Conservation (phyloP, 2,329 filamentous ascomycete genomes). For the Colletotrichum camelliae region DNA sequence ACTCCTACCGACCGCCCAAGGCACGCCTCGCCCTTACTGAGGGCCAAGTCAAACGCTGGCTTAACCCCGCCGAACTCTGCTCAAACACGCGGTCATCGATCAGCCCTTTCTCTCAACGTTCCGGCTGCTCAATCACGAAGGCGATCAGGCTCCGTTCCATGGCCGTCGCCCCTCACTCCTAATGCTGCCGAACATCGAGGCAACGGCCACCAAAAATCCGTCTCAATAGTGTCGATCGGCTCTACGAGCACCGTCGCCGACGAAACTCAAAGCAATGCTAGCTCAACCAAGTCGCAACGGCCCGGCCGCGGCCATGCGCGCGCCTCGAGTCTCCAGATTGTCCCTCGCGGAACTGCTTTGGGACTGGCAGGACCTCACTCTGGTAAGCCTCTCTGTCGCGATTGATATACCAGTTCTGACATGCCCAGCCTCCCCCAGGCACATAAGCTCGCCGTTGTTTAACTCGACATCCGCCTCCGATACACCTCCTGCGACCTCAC, state of each 20-base stretch:
- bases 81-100: constrained; percentile 63
- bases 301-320: constrained; percentile 72
- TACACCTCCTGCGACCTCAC: constrained; percentile 46
- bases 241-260: constrained; percentile 55
- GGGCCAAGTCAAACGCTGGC: constrained; percentile 47
- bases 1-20: constrained; percentile 22
- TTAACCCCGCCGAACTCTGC: constrained; percentile 50
- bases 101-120: constrained; percentile 69
- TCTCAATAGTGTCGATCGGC: constrained; percentile 83
- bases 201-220: constrained; percentile 75
- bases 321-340: constrained; percentile 82
- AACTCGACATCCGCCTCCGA: constrained; percentile 61
- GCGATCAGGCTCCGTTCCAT: constrained; percentile 53
- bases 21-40: constrained; percentile 47
- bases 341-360: constrained; percentile 46
- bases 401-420: not conserved
- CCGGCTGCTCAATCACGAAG: constrained; percentile 50
- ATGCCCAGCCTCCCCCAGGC: constrained; percentile 39
- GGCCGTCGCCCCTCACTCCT: constrained; percentile 38
- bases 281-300: constrained; percentile 49
- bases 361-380: constrained; percentile 34
- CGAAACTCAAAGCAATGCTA: constrained; percentile 46
- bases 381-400: constrained; percentile 37
- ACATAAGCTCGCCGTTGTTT: constrained; percentile 56
- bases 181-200: constrained; percentile 36